phyloP scores from a whole-genome alignment of 2,329 filamentous ascomycete genomes.

The Scopulariopsis brevicaulis region DNA sequence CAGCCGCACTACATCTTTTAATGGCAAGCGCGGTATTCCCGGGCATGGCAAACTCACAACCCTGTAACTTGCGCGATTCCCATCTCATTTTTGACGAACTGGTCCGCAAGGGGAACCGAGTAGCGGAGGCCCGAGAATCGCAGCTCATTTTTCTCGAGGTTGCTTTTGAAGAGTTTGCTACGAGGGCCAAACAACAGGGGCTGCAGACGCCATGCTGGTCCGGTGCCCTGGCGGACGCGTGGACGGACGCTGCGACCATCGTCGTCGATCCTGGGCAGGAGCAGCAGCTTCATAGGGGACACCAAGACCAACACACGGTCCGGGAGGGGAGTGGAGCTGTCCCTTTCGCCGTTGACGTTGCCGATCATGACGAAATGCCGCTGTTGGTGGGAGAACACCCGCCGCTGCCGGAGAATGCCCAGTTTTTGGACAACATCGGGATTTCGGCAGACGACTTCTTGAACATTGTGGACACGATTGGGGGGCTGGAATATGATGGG shows the following conservation, averaged over 20 bases:
- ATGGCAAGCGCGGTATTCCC: conserved; percentile 25
- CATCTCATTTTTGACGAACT: conserved; percentile 21
- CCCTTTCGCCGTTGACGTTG: not conserved
- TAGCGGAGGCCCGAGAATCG: not conserved
- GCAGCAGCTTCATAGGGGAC: not conserved
- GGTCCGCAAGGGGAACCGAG: conserved; percentile 17
- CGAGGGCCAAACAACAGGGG: not conserved
- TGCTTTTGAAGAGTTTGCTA: not conserved
- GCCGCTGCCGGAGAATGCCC: not conserved
- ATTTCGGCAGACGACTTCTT: not conserved
- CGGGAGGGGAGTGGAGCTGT: not conserved
- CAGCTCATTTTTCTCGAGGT: not conserved
- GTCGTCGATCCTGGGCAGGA: not conserved
- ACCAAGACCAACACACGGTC: not conserved
- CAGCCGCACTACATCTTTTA: conserved; percentile 19
- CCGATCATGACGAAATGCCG: not conserved
- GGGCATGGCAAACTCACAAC: conserved; percentile 13
- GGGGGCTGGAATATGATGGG: not conserved
- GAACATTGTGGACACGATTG: not conserved
- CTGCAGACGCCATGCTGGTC: not conserved
- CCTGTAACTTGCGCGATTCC: conserved; percentile 9
- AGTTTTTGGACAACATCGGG: not conserved
- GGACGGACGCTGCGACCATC: not conserved
- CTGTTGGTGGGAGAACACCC: not conserved
- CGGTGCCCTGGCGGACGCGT: not conserved